Base-by-base conservation (phyloP, 2,329 filamentous ascomycete genomes). In the Cadophora gregata region DNA sequence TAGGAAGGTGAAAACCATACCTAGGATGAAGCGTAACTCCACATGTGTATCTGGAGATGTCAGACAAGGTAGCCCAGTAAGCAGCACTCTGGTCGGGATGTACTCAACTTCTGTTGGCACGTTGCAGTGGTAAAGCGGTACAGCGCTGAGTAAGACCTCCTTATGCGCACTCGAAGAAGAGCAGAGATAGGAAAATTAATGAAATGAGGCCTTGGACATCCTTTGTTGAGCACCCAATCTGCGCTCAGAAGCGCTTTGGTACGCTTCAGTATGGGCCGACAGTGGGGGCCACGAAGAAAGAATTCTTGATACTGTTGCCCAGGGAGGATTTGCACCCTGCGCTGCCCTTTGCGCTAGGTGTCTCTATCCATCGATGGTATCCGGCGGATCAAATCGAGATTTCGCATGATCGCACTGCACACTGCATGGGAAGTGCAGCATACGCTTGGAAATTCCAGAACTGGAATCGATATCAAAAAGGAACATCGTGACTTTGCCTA, bases 391-490 rank as follows among this genome's bases (percentile, higher is more conserved):
- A 25, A 36, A n/a, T 61, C 42, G 31, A 21, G 59, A 50, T 29
- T 48, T 21, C 31, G 45, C 50, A 19, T 2, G 50, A n/a, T 19
- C 14, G 14, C 42, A 7, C n/a, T 31, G 4, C 5, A n/a, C 42
- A 7, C n/a, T 31, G 4, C 5, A n/a, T 10, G 25, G 12, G 2
- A 24, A 25, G 5, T 25, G 19, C 14, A 25, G 9, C 14, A 42
- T n/a, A 24, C 38, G 38, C 38, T 48, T n/a, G 10, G 36, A 36
- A 36, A 3, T 4, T 48, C 24, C 45, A 48, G 59, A 29, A 61
- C 25, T 50, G 47, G n/a, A 25, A 48, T 61, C 24, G 27, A 33
- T 61, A 62, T 62, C 60, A 62, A 53, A 62, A 62, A 55, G n/a
- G 21, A 27, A 62, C 33, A 53, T 55, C 31, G 60, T 53, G 60